A percentile compares a stretch with the other conserved stretches of the same genome.
Evolutionary conservation across 108 stramenopile species (phyloP).

Genomic region (Cyclotella cryptica): DNA sequence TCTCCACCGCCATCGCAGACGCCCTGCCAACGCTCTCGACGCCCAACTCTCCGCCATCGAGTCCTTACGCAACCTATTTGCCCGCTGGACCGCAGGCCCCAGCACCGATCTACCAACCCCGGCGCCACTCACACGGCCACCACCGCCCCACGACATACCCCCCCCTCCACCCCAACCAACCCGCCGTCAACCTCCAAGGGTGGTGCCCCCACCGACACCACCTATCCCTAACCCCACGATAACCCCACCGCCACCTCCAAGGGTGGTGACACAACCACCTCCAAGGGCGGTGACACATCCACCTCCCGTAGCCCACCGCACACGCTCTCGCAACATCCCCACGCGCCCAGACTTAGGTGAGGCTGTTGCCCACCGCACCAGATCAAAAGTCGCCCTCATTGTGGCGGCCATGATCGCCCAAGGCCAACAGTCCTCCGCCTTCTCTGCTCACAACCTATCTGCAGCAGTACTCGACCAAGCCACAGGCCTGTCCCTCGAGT

Average conservation of each 20-base stretch:
- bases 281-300: constrained; percentile 1
- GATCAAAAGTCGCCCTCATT: neutral
- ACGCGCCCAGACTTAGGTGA: neutral
- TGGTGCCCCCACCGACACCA: constrained; percentile 2
- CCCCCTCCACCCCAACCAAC: neutral
- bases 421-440: neutral
- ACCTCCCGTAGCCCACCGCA: constrained; percentile 6
- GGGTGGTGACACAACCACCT: no score
- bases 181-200: constrained; percentile 17
- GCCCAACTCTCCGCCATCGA: constrained; percentile 13
- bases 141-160: no score
- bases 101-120: neutral
- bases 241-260: no score
- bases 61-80: neutral
- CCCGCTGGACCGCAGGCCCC: neutral
- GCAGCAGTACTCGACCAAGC: constrained; percentile 22
- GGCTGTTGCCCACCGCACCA: neutral
- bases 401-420: neutral
- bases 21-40: neutral
- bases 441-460: neutral
- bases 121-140: no score
- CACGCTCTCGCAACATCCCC: neutral
- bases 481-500: constrained; percentile 26
- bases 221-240: neutral
- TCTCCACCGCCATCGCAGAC: neutral